Base-by-base conservation (phyloP, 495 filamentous ascomycete species). In the Chaetomidium leptoderma region DNA sequence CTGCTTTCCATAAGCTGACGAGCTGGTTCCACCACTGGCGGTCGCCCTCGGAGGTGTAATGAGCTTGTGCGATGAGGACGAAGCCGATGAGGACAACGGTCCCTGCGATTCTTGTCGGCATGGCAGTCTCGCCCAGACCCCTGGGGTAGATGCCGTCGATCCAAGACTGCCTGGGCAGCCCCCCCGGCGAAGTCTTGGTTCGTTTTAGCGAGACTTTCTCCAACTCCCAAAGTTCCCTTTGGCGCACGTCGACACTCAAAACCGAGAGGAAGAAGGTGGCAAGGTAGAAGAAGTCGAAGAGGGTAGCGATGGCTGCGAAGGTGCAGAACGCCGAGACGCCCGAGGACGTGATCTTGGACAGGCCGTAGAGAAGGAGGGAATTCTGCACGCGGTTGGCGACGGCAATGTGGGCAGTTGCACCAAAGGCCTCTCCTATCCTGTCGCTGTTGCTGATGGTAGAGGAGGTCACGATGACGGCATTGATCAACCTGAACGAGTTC, bases 251-350 rank as follows among this genome's bases (percentile, higher is more conserved):
- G 53, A 90, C 82, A 62, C 85, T 89, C 21, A 90, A 75, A 36
- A 90, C 85, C 6, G 86, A 78, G 17, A 87, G 74, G 63, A 90
- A 88, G 70, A 87, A 89, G 4, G 86, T 89, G 16, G 87, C 71
- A 33, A 88, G 75, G 61, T 84, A 87, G 50, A 87, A 76, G 62
- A 83, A 87, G 67, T 90, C 87, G 64, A 89, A 81, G 17, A 84
- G 64, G 32, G 86, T 75, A 3, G 86, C 87, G 48, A 90, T 78
- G 16, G 81, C 83, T 6, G 82, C 80, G 70, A 89, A 90, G 1
- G 72, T 78, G 70, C 87, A 89, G 64, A 89, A 89, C 5, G 82
- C 83, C 10, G 79, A 75, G 26, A 89, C 82, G 19, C 81, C 82
- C 0, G 81, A 80, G 24, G 79, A 80, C 4, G 84, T 83, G 30